A percentile compares a stretch with the other conserved stretches of the same genome.
Evolutionary conservation across 2,329 filamentous ascomycete genomes (phyloP).

Genomic region (Sordariomycetes sp.): DNA sequence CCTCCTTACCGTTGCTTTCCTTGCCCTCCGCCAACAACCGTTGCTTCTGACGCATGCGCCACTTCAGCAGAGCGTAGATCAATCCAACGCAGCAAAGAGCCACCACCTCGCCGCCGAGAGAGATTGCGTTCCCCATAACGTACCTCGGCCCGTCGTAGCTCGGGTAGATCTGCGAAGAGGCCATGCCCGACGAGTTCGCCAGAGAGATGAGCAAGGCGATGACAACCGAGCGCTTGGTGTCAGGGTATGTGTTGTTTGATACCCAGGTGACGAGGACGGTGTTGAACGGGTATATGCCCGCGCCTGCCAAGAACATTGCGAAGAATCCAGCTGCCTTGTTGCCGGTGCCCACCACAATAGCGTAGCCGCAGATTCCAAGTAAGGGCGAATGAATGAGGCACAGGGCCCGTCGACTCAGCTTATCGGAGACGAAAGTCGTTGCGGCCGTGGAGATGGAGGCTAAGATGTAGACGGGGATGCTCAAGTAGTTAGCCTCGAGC

Average conservation of each 20-base stretch:
- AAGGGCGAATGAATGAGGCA: constrained; percentile 17
- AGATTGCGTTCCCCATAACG: constrained; percentile 17
- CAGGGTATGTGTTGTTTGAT: constrained; percentile 20
- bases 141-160: constrained; percentile 18
- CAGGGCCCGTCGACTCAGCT: constrained; percentile 15
- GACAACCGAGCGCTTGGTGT: constrained; percentile 20
- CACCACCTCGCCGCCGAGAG: constrained; percentile 14
- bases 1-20: constrained; percentile 3
- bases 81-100: constrained; percentile 14
- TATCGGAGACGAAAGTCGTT: constrained; percentile 19
- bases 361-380: constrained; percentile 20
- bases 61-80: constrained; percentile 6
- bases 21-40: constrained; percentile 1
- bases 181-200: constrained; percentile 17
- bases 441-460: constrained; percentile 15
- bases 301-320: constrained; percentile 20
- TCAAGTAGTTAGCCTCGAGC: constrained; percentile 20
- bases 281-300: constrained; percentile 8
- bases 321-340: constrained; percentile 19
- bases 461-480: constrained; percentile 22
- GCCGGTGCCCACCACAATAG: constrained; percentile 18
- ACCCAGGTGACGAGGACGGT: constrained; percentile 16
- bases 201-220: constrained; percentile 18
- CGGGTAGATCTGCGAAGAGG: constrained; percentile 22
- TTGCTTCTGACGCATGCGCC: constrained; percentile 2